phyloP scores from a whole-genome alignment of 2,329 filamentous ascomycete species.

The Myotisia sp. region DNA sequence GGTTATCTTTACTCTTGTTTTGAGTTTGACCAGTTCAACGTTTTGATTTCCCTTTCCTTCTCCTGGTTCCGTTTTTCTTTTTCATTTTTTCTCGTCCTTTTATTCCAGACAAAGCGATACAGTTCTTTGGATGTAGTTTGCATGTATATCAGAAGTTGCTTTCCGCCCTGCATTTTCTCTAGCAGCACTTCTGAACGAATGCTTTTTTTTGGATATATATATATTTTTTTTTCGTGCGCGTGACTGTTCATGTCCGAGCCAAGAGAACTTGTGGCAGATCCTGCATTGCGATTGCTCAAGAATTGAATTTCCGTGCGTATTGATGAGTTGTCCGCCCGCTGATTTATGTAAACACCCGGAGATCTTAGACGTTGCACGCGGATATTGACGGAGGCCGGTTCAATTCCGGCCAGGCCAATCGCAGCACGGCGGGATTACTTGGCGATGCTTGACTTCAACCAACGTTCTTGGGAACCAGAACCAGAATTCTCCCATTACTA shows the following conservation, averaged over 20 bases:
- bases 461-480: constrained; percentile 1
- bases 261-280: too few species aligned
- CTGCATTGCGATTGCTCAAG: too few species aligned
- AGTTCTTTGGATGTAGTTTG: too few species aligned
- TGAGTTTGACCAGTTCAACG: constrained; percentile 1
- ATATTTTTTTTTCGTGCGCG: too few species aligned
- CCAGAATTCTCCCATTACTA: too few species aligned
- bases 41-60: not conserved
- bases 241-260: too few species aligned
- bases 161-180: not conserved
- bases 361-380: constrained; percentile 4
- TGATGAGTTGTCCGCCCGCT: too few species aligned
- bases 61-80: not conserved
- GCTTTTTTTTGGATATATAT: too few species aligned
- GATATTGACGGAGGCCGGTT: constrained; percentile 24
- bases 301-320: too few species aligned
- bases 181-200: too few species aligned
- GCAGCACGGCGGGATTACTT: constrained; percentile 3
- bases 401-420: constrained; percentile 26
- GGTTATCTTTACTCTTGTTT: constrained; percentile 8
- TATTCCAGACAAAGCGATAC: not conserved
- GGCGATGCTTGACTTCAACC: constrained; percentile 2
- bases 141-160: constrained; percentile 1
- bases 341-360: too few species aligned
- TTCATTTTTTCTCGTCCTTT: not conserved